A percentile compares a stretch with the other conserved stretches of the same genome.
Evolutionary conservation across 805 yeast species (phyloP).

Genomic region (Saccharomycopsis oosterbeekiorum): DNA sequence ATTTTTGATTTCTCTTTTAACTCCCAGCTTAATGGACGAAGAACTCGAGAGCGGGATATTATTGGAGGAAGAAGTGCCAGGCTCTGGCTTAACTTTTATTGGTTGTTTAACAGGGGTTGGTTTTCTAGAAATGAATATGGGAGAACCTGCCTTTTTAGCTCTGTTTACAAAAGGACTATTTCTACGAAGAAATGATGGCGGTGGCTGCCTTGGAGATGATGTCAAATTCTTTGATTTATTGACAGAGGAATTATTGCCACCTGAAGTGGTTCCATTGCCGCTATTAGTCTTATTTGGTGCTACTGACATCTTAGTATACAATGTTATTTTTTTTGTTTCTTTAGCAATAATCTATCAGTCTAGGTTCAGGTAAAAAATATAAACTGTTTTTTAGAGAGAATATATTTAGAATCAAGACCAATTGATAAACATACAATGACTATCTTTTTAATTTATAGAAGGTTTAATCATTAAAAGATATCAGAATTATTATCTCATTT

Average conservation of each 20-base stretch:
- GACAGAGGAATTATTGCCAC: not conserved
- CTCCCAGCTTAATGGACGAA: not conserved
- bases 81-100: not conserved
- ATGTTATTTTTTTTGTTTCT: not conserved
- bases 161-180: conserved; percentile 5
- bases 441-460: no score
- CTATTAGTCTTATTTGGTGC: not conserved
- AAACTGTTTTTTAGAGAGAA: not conserved
- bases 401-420: not conserved
- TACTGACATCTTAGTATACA: not conserved
- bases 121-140: not conserved
- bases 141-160: not conserved
- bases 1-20: not conserved
- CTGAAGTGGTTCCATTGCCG: not conserved
- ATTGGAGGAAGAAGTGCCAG: not conserved
- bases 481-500: not conserved
- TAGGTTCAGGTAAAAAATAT: no score
- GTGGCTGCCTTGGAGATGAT: not conserved
- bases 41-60: not conserved
- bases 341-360: not conserved
- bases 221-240: not conserved
- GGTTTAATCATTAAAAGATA: no score
- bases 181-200: conserved; percentile 1
- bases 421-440: no score
- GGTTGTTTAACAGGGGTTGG: not conserved